These are phyloP conservation scores for Mycogone perniciosa DNA, from an alignment of 2,329 filamentous ascomycete species.

Conservation along the genomic window DNA sequence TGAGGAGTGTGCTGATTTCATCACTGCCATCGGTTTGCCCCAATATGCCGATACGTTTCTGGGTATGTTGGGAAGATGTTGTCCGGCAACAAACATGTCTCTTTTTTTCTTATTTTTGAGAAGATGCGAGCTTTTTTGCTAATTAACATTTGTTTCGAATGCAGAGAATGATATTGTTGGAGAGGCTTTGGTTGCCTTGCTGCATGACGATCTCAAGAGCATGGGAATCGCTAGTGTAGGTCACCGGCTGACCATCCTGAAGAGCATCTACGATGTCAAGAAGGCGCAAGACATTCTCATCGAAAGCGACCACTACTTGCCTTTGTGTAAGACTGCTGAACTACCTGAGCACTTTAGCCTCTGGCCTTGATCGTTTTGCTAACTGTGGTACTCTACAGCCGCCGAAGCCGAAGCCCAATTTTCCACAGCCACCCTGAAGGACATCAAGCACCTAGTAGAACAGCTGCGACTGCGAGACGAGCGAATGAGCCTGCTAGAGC, in stretches of 20 bases:
- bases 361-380: conserved; percentile 9
- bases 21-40: conserved; percentile 68
- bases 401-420: conserved; percentile 84
- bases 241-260: conserved; percentile 88
- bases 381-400: conserved; percentile 46
- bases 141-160: conserved; percentile 15
- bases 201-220: conserved; percentile 89
- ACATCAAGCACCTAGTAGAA: conserved; percentile 85
- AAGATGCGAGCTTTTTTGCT: neutral
- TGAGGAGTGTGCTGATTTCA: conserved; percentile 86
- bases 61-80: conserved; percentile 61
- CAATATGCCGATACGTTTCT: conserved; percentile 81
- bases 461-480: conserved; percentile 87
- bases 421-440: conserved; percentile 81
- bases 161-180: conserved; percentile 91
- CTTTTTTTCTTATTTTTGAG: neutral
- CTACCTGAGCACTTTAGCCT: neutral
- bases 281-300: conserved; percentile 86
- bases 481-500: conserved; percentile 75
- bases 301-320: conserved; percentile 89
- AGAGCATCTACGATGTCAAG: conserved; percentile 94
- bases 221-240: conserved; percentile 92
- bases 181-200: conserved; percentile 79
- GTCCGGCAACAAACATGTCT: conserved; percentile 27
- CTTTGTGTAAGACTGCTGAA: conserved; percentile 59